Evolutionary conservation across 768 basidiomycete species (phyloP), one percentile per base, ranked within the genome.

Genomic region (Mycena olivaceomarginata): DNA sequence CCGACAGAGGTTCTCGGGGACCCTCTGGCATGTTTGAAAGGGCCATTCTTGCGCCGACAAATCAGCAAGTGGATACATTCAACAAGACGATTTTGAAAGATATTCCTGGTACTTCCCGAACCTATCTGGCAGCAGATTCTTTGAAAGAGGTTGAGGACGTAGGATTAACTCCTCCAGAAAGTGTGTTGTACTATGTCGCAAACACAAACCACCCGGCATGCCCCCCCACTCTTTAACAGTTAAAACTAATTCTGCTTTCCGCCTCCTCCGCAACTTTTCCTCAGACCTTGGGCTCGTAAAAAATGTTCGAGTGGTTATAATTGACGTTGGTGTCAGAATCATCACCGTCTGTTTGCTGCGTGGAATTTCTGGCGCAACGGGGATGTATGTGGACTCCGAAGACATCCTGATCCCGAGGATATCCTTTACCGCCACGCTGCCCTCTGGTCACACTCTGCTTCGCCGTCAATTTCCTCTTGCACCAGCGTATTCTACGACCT

Each of bases 41-140:
- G 11, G 79, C 84, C 0, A 86, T 89, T 75, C 84, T 89, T 13
- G 84, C 86, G 0, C 87, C 87, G 10, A 85, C n/a, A n/a, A n/a
- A n/a, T n/a, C n/a, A n/a, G n/a, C 83, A 9, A 88, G 85, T 88
- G 11, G 85, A 87, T 57, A 69, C 65, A 2, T 88, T 85, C 79
- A 88, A 89, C 75, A 67, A 76, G 11, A 67, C 62, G 2, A 84
- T 88, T 22, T 77, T 88, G 11, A 48, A 79, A 1, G 65, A 77
- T 0, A 63, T 88, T 10, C 39, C 68, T 1, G 85, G 86, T 4
- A 57, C 7, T 0, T 41, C 22, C 15, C 1, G 67, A 22, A 57
- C 57, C 0, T 82, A 78, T 53, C 31, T 78, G 12, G 77, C 81
- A 0, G 72, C 80, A 0, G 81, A 83, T 53, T 41, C 67, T 13